Conservation (phyloP, 2,329 filamentous ascomycete genomes). For the Aspergillus unguis region DNA sequence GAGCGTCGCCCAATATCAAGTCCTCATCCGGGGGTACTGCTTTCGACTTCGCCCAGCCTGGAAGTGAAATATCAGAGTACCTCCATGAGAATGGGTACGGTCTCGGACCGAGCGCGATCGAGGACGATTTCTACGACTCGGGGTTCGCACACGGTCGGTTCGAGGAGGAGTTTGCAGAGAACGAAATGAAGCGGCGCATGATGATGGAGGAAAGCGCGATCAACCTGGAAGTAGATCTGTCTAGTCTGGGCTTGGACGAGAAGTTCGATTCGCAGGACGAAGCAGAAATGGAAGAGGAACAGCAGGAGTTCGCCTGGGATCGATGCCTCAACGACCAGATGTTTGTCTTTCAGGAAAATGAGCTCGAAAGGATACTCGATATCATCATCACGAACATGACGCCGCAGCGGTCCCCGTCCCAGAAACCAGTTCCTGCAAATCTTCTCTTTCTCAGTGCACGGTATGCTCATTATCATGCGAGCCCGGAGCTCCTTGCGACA, state of each 20-base stretch:
- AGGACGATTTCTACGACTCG: constrained; percentile 88
- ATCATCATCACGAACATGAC: constrained; percentile 98
- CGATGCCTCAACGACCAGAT: constrained; percentile 95
- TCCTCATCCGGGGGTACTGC: constrained; percentile 91
- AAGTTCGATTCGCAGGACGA: constrained; percentile 82
- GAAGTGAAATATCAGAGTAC: constrained; percentile 95
- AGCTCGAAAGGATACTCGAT: constrained; percentile 86
- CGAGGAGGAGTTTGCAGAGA: constrained; percentile 96
- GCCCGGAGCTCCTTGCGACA: constrained; percentile 73
- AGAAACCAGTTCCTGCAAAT: constrained; percentile 96
- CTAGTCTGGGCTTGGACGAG: constrained; percentile 93
- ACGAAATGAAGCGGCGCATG: constrained; percentile 80
- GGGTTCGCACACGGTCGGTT: constrained; percentile 91
- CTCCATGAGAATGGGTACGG: constrained; percentile 90
- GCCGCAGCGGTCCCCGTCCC: constrained; percentile 88
- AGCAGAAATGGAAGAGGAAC: constrained; percentile 82
- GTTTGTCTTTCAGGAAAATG: constrained; percentile 97
- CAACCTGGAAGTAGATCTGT: constrained; percentile 92
- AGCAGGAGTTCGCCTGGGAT: constrained; percentile 94
- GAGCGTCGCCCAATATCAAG: constrained; percentile 92
- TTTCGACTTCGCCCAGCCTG: constrained; percentile 90
- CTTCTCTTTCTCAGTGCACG: constrained; percentile 93
- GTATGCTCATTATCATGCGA: constrained; percentile 96
- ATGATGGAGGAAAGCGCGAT: constrained; percentile 99
- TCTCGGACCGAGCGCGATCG: constrained; percentile 37